A percentile compares a stretch with the other conserved stretches of the same genome.
These are phyloP conservation scores for Albugo candida DNA, from an alignment of 352 stramenopile genomes.

Conservation along the genomic window DNA sequence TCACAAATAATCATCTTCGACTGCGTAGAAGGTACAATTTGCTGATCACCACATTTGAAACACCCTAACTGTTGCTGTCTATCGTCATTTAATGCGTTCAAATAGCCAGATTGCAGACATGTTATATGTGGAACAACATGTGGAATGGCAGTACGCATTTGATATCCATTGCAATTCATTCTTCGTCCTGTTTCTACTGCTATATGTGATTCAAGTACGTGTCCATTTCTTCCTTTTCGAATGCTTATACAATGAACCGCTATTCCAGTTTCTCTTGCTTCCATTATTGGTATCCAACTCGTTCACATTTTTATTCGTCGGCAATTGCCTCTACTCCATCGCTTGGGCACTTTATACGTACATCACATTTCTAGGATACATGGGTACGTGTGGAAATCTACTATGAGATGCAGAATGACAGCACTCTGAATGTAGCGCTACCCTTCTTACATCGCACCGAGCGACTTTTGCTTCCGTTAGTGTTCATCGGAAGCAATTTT, in stretches of 20 bases:
- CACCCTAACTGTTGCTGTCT: too few relatives aligned
- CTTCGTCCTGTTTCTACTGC: conserved; percentile 91
- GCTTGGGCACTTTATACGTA: conserved; percentile 94
- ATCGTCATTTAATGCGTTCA: neutral
- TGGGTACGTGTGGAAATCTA: conserved; percentile 28
- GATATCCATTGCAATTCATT: conserved; percentile 99
- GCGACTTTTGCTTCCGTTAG: conserved; percentile 72
- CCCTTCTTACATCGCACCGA: conserved; percentile 83
- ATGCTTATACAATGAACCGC: conserved; percentile 2
- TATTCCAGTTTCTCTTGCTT: conserved; percentile 87
- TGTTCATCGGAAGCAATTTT: conserved; percentile 54
- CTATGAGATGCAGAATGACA: conserved; percentile 1
- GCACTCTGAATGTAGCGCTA: conserved; percentile 23
- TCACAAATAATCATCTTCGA: conserved; percentile 47
- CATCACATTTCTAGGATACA: conserved; percentile 96
- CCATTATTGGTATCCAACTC: conserved; percentile 82
- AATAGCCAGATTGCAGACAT: conserved; percentile 45
- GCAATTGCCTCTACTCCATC: conserved; percentile 87
- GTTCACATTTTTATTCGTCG: conserved; percentile 77
- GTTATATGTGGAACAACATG: conserved; percentile 88
- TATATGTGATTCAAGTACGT: conserved; percentile 82
- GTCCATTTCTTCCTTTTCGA: conserved; percentile 3
- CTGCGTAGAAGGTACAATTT: conserved; percentile 27
- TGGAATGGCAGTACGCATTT: conserved; percentile 99
- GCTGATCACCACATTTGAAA: neutral